Evolutionary conservation across 2,329 filamentous ascomycete genomes (phyloP).

Genomic region (Mollisiaceae sp.): DNA sequence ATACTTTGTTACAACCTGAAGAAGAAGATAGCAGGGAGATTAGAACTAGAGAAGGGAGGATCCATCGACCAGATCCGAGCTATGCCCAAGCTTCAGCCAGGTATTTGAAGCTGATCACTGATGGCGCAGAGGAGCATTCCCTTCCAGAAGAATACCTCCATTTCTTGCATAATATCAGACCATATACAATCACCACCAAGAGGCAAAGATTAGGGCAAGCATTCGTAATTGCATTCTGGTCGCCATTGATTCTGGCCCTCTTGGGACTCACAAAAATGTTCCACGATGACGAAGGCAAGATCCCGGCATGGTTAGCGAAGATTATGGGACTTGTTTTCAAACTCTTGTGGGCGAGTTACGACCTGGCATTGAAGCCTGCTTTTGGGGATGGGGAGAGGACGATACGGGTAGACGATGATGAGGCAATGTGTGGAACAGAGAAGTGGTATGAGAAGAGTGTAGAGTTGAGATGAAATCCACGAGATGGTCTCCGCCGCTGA

Average conservation of each 20-base stretch:
- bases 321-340: slow-evolving; percentile 58
- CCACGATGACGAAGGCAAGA: slow-evolving; percentile 67
- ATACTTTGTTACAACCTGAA: slow-evolving; percentile 74
- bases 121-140: slow-evolving; percentile 80
- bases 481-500: not conserved
- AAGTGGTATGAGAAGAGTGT: slow-evolving; percentile 21
- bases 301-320: slow-evolving; percentile 69
- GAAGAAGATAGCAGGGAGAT: not conserved
- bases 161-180: slow-evolving; percentile 71
- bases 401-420: slow-evolving; percentile 27
- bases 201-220: slow-evolving; percentile 70
- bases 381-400: slow-evolving; percentile 90
- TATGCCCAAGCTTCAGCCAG: slow-evolving; percentile 85
- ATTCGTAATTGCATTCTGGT: slow-evolving; percentile 65
- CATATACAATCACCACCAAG: slow-evolving; percentile 71
- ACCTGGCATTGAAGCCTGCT: slow-evolving; percentile 62
- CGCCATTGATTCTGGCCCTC: slow-evolving; percentile 61
- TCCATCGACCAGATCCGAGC: slow-evolving; percentile 64
- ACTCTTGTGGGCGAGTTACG: slow-evolving; percentile 68
- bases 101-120: slow-evolving; percentile 80
- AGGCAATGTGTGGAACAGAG: slow-evolving; percentile 18
- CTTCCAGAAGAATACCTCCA: slow-evolving; percentile 78
- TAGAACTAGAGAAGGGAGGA: not conserved
- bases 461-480: slow-evolving; percentile 7
- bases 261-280: slow-evolving; percentile 56